These are phyloP conservation scores for Talaromyces rugulosus DNA, from an alignment of 2,329 filamentous ascomycete genomes.

Conservation along the genomic window DNA sequence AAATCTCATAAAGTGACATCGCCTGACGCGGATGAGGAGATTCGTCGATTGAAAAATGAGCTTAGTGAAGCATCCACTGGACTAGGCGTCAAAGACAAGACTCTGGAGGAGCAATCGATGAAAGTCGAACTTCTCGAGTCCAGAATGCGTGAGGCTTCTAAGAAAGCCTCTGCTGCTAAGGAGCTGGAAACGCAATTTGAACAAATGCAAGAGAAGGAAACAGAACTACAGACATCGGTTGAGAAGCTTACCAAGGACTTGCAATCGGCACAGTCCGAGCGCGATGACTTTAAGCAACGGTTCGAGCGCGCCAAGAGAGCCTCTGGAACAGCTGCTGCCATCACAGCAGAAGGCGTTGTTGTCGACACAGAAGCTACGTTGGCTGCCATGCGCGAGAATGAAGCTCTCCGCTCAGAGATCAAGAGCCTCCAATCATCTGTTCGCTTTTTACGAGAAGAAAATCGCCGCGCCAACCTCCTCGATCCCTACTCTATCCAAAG, in stretches of 20 bases:
- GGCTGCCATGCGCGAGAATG: slow-evolving; percentile 40
- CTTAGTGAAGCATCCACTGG: slow-evolving; percentile 71
- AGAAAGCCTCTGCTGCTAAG: slow-evolving; percentile 59
- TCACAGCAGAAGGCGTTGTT: slow-evolving; percentile 33
- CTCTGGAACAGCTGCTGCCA: slow-evolving; percentile 32
- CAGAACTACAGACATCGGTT: slow-evolving; percentile 27
- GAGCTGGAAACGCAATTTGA: slow-evolving; percentile 41
- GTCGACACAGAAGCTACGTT: slow-evolving; percentile 37
- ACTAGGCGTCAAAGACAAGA: slow-evolving; percentile 71
- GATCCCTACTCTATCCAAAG: slow-evolving; percentile 40
- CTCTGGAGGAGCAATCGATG: slow-evolving; percentile 78
- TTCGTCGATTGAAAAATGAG: slow-evolving; percentile 74
- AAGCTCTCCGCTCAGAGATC: slow-evolving; percentile 40
- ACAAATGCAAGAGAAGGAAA: slow-evolving; percentile 30
- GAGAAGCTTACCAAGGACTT: slow-evolving; percentile 35
- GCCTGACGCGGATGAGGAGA: slow-evolving; percentile 78
- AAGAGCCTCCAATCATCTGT: slow-evolving; percentile 43
- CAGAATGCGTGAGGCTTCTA: slow-evolving; percentile 75
- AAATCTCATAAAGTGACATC: slow-evolving; percentile 76
- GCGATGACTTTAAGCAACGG: slow-evolving; percentile 38
- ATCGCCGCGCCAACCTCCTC: slow-evolving; percentile 36
- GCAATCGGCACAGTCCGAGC: slow-evolving; percentile 33
- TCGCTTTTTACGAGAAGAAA: slow-evolving; percentile 43
- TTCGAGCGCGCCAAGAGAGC: slow-evolving; percentile 41
- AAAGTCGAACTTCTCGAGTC: slow-evolving; percentile 91